phyloP scores from a whole-genome alignment of 495 filamentous ascomycete species.

The Tetracladium marchalianum region DNA sequence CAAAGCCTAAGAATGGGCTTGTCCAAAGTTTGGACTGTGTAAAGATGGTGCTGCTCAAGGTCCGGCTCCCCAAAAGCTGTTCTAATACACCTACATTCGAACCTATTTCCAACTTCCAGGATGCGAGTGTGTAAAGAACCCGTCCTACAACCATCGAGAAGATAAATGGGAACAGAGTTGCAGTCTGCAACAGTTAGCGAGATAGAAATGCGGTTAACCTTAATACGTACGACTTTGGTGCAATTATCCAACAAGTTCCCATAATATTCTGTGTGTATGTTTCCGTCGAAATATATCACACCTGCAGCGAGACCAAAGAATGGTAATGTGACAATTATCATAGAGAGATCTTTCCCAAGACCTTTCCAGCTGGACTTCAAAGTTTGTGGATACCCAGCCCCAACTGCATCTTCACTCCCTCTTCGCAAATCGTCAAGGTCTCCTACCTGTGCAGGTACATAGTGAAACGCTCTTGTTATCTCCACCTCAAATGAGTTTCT shows the following conservation, averaged over 20 bases:
- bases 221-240: conserved; percentile 12
- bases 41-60: conserved; percentile 11
- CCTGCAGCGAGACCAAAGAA: conserved; percentile 8
- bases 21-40: conserved; percentile 7
- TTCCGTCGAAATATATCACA: conserved; percentile 10
- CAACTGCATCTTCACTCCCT: not conserved
- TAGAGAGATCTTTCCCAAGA: conserved; percentile 3
- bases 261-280: not conserved
- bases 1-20: conserved; percentile 3
- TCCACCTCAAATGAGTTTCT: conserved; percentile 5
- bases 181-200: conserved; percentile 4
- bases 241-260: conserved; percentile 5
- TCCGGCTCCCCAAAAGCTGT: conserved; percentile 14
- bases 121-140: conserved; percentile 7
- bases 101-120: conserved; percentile 13
- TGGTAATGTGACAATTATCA: conserved; percentile 7
- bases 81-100: conserved; percentile 12
- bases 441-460: not conserved
- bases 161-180: conserved; percentile 14
- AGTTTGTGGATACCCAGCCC: conserved; percentile 3
- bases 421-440: not conserved
- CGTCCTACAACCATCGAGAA: conserved; percentile 12
- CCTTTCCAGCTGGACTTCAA: conserved; percentile 3
- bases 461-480: conserved; percentile 1
- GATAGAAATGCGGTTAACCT: not conserved